These are phyloP conservation scores for Kodamaea leandrae DNA, from an alignment of 805 yeast species.

Conservation along the genomic window DNA sequence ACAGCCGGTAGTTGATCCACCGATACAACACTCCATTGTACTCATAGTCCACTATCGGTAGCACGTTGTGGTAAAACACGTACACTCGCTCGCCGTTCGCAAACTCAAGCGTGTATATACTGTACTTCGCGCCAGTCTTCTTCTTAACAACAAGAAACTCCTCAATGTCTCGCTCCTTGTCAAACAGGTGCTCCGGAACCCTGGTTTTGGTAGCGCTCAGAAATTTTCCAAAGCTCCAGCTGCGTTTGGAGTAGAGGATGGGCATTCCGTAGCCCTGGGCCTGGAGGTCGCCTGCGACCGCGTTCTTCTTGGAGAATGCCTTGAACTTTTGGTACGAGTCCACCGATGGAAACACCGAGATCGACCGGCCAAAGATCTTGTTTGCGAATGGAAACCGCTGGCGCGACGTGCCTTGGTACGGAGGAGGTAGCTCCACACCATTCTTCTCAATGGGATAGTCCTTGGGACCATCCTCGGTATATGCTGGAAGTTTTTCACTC, in stretches of 20 bases:
- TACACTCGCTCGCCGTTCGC: slow-evolving; percentile 2
- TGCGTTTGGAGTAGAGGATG: background rate
- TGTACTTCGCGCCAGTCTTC: slow-evolving; percentile 1
- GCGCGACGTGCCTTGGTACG: slow-evolving; percentile 2
- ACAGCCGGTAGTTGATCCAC: slow-evolving; percentile 5
- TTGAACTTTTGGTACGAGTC: slow-evolving; percentile 1
- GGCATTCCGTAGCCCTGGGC: slow-evolving; percentile 10
- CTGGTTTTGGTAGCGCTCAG: background rate
- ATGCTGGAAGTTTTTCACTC: no score
- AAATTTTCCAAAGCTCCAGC: slow-evolving; percentile 1
- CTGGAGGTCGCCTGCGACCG: background rate
- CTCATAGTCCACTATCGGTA: slow-evolving; percentile 12
- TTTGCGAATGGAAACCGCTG: slow-evolving; percentile 6
- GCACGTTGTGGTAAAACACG: slow-evolving; percentile 8
- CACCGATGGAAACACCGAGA: slow-evolving; percentile 6
- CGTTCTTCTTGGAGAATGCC: background rate
- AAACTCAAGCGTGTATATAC: slow-evolving; percentile 3
- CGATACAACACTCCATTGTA: slow-evolving; percentile 10
- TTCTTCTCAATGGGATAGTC: background rate
- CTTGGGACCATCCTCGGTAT: background rate
- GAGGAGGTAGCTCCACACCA: background rate
- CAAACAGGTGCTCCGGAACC: slow-evolving; percentile 1
- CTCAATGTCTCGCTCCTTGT: slow-evolving; percentile 3
- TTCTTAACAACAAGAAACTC: slow-evolving; percentile 6
- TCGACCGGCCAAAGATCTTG: background rate